Base-by-base conservation (phyloP, 2,329 filamentous ascomycete genomes). In the Cytospora mali region DNA sequence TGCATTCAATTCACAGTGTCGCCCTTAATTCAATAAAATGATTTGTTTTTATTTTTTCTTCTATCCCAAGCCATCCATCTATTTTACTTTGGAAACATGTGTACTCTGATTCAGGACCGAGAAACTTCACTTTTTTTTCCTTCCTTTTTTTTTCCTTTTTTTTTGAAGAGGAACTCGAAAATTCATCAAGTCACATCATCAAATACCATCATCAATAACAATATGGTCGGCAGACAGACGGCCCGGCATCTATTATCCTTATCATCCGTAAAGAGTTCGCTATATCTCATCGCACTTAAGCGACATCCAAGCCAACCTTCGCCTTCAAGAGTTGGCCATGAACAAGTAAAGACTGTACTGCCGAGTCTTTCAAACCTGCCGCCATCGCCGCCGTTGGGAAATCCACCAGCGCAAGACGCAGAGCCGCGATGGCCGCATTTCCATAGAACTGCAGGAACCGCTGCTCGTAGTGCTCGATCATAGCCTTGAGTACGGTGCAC, bases 401-500 rank as follows among this genome's bases (percentile, higher is more conserved):
- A 14, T 92, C 88, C n/a, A 95, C 75, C 28, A 94, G 77, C 0
- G 90, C 91, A 57, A 85, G 80, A 42, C 87, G 81, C 67, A 97
- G 74, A 1, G 91, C 86, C 0, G 85, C 89, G n/a, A 90, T 73
- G 0, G 86, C 93, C 9, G 89, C 86, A 55, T 86, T 87, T 1
- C 93, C 94, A 70, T 93, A 99, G 68, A 95, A 92, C 16, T 81
- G 80, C 55, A 97, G 78, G 69, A 98, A 92, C 21, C 90, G 88
- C 59, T 86, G 82, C 66, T 92, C 88, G 65, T 89, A 89, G 27
- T 88, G 85, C 59, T 89, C 83, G 31, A 94, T 84, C 83, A 94
- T 88, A 9, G 86, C 81, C 63, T 88, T 85, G 48, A 94, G 78
- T 2, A 93, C 85, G 6, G 88, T 81, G 65, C 87, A 85, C 68